phyloP scores from a whole-genome alignment of 2,329 filamentous ascomycete genomes.

The Hypoxylon sp. region DNA sequence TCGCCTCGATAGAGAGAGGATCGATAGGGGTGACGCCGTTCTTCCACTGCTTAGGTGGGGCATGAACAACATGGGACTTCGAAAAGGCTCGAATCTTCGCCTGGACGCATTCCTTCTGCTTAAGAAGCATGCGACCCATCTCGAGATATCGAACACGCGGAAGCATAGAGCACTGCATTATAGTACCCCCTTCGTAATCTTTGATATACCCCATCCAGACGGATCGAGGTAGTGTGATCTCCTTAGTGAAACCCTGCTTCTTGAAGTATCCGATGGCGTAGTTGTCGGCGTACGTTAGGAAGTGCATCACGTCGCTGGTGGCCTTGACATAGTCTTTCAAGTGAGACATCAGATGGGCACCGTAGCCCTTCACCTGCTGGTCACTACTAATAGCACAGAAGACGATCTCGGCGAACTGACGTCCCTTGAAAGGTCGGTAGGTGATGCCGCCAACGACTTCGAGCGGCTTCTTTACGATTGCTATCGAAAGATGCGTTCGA shows the following conservation, averaged over 20 bases:
- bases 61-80: constrained; percentile 86
- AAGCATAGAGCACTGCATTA: constrained; percentile 99
- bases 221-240: constrained; percentile 88
- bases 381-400: constrained; percentile 98
- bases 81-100: constrained; percentile 94
- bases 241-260: constrained; percentile 98
- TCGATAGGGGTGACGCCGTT: constrained; percentile 79
- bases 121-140: constrained; percentile 89
- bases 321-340: constrained; percentile 98
- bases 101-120: constrained; percentile 94
- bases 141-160: constrained; percentile 95
- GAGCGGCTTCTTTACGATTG: constrained; percentile 94
- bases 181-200: constrained; percentile 97
- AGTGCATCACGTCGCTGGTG: constrained; percentile 97
- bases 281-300: constrained; percentile 97
- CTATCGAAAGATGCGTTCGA: constrained; percentile 93
- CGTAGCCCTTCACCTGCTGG: constrained; percentile 98
- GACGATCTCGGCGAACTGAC: constrained; percentile 96
- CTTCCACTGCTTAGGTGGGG: constrained; percentile 86
- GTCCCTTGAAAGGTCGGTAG: constrained; percentile 90
- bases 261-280: constrained; percentile 99
- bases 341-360: constrained; percentile 97
- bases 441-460: constrained; percentile 98
- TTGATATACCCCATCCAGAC: constrained; percentile 99
- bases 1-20: constrained; percentile 84